A percentile compares a stretch with the other conserved stretches of the same genome.
phyloP scores from a whole-genome alignment of 495 filamentous ascomycete species.

The Pyrenula aspistea region DNA sequence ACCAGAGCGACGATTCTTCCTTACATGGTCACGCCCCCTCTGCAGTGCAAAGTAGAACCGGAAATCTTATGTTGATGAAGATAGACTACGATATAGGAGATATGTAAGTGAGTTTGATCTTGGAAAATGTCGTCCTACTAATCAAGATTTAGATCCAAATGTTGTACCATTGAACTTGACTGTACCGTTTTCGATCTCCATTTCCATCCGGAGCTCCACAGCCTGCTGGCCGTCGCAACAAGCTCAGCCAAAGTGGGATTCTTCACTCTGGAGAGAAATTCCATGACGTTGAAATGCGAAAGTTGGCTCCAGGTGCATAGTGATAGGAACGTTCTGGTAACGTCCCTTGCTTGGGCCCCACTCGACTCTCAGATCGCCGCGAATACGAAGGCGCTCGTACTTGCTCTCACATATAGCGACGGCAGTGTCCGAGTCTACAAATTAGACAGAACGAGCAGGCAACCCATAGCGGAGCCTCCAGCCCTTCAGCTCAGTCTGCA shows the following conservation, averaged over 20 bases:
- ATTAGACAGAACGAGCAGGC: constrained; percentile 9
- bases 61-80: constrained; percentile 57
- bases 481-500: neutral
- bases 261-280: constrained; percentile 30
- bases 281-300: constrained; percentile 12
- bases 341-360: constrained; percentile 64
- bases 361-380: constrained; percentile 11
- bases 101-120: neutral
- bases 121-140: neutral
- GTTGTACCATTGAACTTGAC: constrained; percentile 33
- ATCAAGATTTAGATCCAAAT: constrained; percentile 16
- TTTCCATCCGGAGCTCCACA: constrained; percentile 50
- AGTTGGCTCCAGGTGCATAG: constrained; percentile 26
- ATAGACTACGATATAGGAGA: constrained; percentile 18
- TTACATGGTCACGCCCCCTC: neutral
- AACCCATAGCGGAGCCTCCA: neutral
- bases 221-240: constrained; percentile 54
- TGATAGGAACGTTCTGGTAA: constrained; percentile 45
- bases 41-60: constrained; percentile 48
- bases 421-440: constrained; percentile 43
- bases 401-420: constrained; percentile 58
- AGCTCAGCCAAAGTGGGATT: constrained; percentile 60
- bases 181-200: constrained; percentile 78
- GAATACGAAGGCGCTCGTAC: constrained; percentile 24
- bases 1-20: constrained; percentile 14